phyloP scores from a whole-genome alignment of 306 rosid genomes.

The Oemleria cerasiformis region DNA sequence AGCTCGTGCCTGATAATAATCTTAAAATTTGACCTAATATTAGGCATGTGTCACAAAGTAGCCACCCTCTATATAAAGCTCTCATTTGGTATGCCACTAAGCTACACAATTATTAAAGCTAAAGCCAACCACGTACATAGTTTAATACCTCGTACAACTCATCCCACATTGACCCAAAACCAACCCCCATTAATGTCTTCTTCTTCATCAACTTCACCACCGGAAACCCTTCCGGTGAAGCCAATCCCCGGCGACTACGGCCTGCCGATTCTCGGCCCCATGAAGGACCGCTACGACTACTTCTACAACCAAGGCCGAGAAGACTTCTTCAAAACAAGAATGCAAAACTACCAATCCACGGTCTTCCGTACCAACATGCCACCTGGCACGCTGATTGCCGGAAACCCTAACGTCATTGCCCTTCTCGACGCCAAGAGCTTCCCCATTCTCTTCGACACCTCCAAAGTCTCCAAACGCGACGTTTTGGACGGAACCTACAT shows the following conservation, averaged over 20 bases:
- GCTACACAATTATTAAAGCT: too few species aligned
- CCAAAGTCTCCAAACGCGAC: conserved; percentile 50
- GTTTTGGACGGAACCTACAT: conserved; percentile 80
- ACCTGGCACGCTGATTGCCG: conserved; percentile 65
- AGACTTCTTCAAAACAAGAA: conserved; percentile 47
- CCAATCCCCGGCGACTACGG: conserved; percentile 67
- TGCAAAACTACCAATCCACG: conserved; percentile 46
- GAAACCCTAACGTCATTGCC: conserved; percentile 44
- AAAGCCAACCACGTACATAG: too few species aligned
- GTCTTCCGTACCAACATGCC: conserved; percentile 77
- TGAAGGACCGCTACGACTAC: conserved; percentile 51
- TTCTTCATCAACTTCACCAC: not conserved
- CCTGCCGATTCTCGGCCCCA: conserved; percentile 48
- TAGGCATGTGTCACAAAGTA: too few species aligned
- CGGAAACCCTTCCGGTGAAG: conserved; percentile 38
- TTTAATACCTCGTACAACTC: too few species aligned
- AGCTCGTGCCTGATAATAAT: too few species aligned
- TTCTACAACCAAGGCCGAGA: conserved; percentile 67
- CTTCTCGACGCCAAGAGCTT: conserved; percentile 61
- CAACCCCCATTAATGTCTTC: not conserved
- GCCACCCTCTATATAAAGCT: too few species aligned
- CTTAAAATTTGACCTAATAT: too few species aligned
- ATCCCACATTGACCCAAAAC: too few species aligned
- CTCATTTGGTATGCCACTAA: too few species aligned
- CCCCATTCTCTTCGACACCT: conserved; percentile 54